Evolutionary conservation across 2,329 filamentous ascomycete species (phyloP).

Genomic region (Alternaria tenuissima): DNA sequence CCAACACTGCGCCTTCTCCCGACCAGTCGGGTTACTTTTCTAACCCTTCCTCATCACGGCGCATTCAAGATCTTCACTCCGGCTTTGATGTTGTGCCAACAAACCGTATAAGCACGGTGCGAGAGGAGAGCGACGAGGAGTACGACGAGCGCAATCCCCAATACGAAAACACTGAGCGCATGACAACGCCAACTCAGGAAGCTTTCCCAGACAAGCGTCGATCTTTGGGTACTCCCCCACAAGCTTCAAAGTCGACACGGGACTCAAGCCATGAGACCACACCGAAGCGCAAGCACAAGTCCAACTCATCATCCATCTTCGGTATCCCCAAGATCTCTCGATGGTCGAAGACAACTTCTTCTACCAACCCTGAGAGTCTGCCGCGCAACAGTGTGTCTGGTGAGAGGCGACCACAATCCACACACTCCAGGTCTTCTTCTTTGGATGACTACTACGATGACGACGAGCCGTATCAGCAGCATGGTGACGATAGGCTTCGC

Average conservation of each 20-base stretch:
- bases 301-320: constrained; percentile 79
- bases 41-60: constrained; percentile 61
- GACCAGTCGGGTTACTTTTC: constrained; percentile 81
- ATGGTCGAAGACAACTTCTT: constrained; percentile 96
- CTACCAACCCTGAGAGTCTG: constrained; percentile 81
- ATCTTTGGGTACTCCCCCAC: constrained; percentile 62
- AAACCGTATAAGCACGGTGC: constrained; percentile 88
- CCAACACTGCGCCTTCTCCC: constrained; percentile 76
- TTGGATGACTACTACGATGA: constrained; percentile 72
- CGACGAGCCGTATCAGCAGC: constrained; percentile 63
- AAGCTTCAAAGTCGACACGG: constrained; percentile 47
- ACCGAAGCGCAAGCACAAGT: constrained; percentile 86
- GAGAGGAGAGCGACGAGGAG: constrained; percentile 82
- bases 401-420: constrained; percentile 68
- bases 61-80: constrained; percentile 55
- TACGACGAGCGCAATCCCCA: constrained; percentile 68
- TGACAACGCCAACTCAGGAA: constrained; percentile 69
- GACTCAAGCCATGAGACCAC: constrained; percentile 79
- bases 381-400: constrained; percentile 66
- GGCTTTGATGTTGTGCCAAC: constrained; percentile 65
- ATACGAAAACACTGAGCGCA: constrained; percentile 66
- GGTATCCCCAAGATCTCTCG: constrained; percentile 84
- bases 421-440: constrained; percentile 79
- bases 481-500: constrained; percentile 64
- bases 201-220: constrained; percentile 49